A percentile compares a stretch with the other conserved stretches of the same genome.
Conservation (phyloP, 2,329 filamentous ascomycete genomes). For the Hypoxylon sp. region DNA sequence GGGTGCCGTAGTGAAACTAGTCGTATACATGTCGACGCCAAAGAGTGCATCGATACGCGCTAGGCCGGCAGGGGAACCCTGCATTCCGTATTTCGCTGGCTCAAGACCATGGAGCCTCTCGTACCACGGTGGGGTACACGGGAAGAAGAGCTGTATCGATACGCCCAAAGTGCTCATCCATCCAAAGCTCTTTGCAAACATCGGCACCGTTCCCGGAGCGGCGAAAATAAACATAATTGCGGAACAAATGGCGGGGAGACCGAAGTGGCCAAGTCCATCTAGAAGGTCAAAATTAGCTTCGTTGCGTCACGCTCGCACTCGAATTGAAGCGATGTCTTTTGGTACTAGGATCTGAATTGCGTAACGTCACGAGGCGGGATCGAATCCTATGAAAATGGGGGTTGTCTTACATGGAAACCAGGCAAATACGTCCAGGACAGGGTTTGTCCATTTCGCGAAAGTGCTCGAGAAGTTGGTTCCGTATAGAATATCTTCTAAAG, state of each 20-base stretch:
- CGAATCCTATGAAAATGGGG: slow-evolving; percentile 11
- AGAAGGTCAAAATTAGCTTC: slow-evolving; percentile 11
- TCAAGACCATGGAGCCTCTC: slow-evolving; percentile 93
- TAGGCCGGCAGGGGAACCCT: slow-evolving; percentile 89
- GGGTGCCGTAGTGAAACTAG: slow-evolving; percentile 89
- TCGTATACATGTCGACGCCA: slow-evolving; percentile 92
- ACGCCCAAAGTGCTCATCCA: slow-evolving; percentile 94
- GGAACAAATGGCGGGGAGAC: slow-evolving; percentile 84
- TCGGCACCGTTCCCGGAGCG: slow-evolving; percentile 85
- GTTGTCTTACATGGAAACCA: slow-evolving; percentile 79
- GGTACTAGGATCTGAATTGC: not conserved
- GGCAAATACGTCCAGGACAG: slow-evolving; percentile 86
- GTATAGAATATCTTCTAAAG: slow-evolving; percentile 96
- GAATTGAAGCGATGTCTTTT: not conserved
- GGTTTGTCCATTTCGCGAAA: slow-evolving; percentile 88
- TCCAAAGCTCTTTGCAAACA: slow-evolving; percentile 89
- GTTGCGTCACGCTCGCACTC: not conserved
- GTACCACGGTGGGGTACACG: slow-evolving; percentile 97
- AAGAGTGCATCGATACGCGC: slow-evolving; percentile 91
- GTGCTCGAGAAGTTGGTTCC: slow-evolving; percentile 97
- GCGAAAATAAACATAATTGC: slow-evolving; percentile 88
- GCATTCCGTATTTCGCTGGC: slow-evolving; percentile 92
- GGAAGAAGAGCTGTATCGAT: slow-evolving; percentile 88
- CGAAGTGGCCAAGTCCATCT: slow-evolving; percentile 89
- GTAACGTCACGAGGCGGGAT: not conserved